Evolutionary conservation across 2,329 filamentous ascomycete genomes (phyloP), one percentile per base, ranked within the genome.

Genomic region (Pseudogymnoascus destructans): DNA sequence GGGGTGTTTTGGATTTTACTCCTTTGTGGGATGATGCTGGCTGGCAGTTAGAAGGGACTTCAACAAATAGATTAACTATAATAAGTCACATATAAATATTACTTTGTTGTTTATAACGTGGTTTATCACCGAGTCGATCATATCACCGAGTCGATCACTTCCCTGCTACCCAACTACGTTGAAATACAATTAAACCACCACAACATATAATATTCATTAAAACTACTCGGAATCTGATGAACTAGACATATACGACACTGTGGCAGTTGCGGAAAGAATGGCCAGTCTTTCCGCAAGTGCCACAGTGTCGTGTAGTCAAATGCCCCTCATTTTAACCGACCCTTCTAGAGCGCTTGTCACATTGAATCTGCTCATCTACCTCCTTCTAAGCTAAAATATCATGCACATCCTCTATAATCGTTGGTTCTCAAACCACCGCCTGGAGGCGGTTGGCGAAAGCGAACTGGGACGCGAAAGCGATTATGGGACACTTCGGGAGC

Each of bases 381-480:
- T 61, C 58, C 58, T 60, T 52, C 27, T 62, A 17, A 3, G 10
- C 9, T 33, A 59, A 54, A 57, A 60, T 57, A 59, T 60, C 58
- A 10, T 57, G 23, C 38, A 35, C 33, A 58, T 62, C 58, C 36
- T 60, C 54, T 59, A 61, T 21, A 19, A 17, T 59, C n/a, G n/a
- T n/a, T n/a, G n/a, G n/a, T n/a, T n/a, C n/a, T n/a, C n/a, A n/a
- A n/a, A n/a, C n/a, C n/a, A n/a, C n/a, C n/a, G n/a, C n/a, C n/a
- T n/a, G n/a, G n/a, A n/a, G n/a, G n/a, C n/a, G n/a, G n/a, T n/a
- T n/a, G n/a, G n/a, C n/a, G n/a, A n/a, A n/a, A n/a, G n/a, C n/a
- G n/a, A n/a, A n/a, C n/a, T n/a, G n/a, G n/a, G n/a, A n/a, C n/a
- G n/a, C n/a, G n/a, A n/a, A n/a, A n/a, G n/a, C n/a, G n/a, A n/a